Base-by-base conservation (phyloP, 306 rosid species). In the Trifolium pratense region DNA sequence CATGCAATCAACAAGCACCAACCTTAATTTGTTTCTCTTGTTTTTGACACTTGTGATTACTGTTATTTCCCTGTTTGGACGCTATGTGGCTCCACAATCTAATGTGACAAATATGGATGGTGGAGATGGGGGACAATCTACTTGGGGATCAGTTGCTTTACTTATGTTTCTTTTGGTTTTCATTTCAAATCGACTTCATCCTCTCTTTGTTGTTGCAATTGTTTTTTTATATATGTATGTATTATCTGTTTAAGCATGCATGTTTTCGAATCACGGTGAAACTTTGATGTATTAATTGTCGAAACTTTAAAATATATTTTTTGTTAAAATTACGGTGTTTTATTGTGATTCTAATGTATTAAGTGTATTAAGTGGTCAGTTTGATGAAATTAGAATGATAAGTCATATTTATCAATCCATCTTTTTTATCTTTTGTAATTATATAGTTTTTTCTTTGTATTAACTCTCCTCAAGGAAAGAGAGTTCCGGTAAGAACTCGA, bases 1-100 rank as follows among this genome's bases (percentile, higher is more conserved):
- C 75, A 79, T 73, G 75, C 70, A 66, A 36, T 72, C 68, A 65
- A 14, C 59, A 14, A 66, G 14, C 1, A 59, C 34, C 51, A 73
- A 74, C 66, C 10, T 75, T 5, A 67, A 67, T 37, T 37, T 79
- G 40, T 73, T 73, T 53, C 79, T 79, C 52, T 67, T 79, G 59
- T 20, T 79, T 60, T 26, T 79, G 16, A 74, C 75, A 46, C 75
- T 79, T 0, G 66, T 67, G 6, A 37, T 79, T 45, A 26, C 68
- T 2, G 66, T 79, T 49, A 4, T 73, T 2, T 78, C 66, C 0
- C 59, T 66, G 4, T 75, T 40, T 25, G 69, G 51, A 67, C 75
- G 75, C 8, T 26, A 71, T 34, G 3, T 61, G 48, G 15, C 36
- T 45, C 78, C 62, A 9, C 0, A 59, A 25, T 15, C 55, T 20